Base-by-base conservation (phyloP, 2,329 filamentous ascomycete species). In the Lecanicillium sp. region DNA sequence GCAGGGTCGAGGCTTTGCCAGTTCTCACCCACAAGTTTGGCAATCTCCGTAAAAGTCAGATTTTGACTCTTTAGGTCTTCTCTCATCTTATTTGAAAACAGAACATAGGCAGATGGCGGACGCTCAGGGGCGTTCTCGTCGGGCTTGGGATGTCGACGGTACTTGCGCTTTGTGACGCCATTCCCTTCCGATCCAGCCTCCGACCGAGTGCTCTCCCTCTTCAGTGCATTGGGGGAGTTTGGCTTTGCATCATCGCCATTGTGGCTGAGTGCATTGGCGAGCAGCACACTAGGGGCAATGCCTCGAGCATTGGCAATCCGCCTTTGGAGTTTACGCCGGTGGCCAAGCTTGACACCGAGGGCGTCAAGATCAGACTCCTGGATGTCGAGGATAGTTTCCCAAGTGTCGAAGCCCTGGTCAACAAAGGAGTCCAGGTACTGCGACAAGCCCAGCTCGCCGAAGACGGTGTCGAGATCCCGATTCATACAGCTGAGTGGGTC, bases 41-140 rank as follows among this genome's bases (percentile, higher is more conserved):
- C 85, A 46, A 90, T 88, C 52, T 89, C 84, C 2, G 84, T 88
- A 50, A 92, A 92, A 1, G 81, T 84, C 4, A 90, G 62, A 34
- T 83, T 84, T 42, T 84, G 79, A 4, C 79, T 83, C 54, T 85
- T 87, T 17, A 90, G 62, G 17, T 84, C 77, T 50, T 90, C 86
- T 50, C 86, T 77, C 61, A 87, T 83, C 60, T 84, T 85, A 51
- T 90, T 90, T 1, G 86, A 89, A 53, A 92, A 92, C 13, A 90
- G 74, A 11, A 90, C 86, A 61, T 90, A 90, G 36, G 85, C 86
- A 4, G 85, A 90, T 0, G 84, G 83, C 2, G 86, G 84, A 17
- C 85, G 71, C 53, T 89, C 84, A 2, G 86, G 86, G 1, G 85
- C 85, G 62, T 86, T 79, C 42, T 87, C 81, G 49, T 92, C 86